Evolutionary conservation across 345 rosid species (phyloP), one percentile per base, ranked within the genome.

Genomic region (Ricinus communis): DNA sequence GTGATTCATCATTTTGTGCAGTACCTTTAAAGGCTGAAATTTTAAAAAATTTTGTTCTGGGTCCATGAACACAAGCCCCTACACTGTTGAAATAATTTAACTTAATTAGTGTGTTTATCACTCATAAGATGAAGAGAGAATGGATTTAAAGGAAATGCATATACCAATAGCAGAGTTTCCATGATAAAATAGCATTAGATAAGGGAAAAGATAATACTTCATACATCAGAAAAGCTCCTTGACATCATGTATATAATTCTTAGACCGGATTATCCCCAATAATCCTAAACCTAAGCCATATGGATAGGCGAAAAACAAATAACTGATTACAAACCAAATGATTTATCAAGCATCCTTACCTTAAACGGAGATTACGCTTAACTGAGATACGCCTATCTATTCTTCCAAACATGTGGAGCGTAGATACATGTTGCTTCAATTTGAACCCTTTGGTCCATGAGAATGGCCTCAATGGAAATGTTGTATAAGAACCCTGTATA

Each of bases 11-110:
- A 77, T 79, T 88, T 76, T 77, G 85, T 28, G 82, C 82, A 77
- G 76, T 83, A 38, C 97, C 91, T 86, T 91, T 90, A 59, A 93
- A 93, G 33, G 96, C 86, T 36, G 91, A 87, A 76, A 93, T 78
- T 79, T 83, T 87, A 46, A 87, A 77, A 65, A 85, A 69, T 72
- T 82, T 89, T 56, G 80, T 81, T 78, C 74, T 86, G 65, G 82
- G 71, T 74, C 89, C 85, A 72, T 72, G 58, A 62, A 71, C 62
- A 74, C 59, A 68, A 79, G 86, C 71, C 81, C 92, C 87, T 76
- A 78, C 80, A 82, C 98, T 93, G 97, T 81, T 74, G 72, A 82
- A 82, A 62, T 45, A 73, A 56, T 68, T 76, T 55, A 27, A 76
- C 68, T 59, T 77, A 74, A 68, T 65, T 36, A 51, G 65, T 47